Conservation (phyloP, 1,139 yeast species). For the Sugiyamaella paludigena region DNA sequence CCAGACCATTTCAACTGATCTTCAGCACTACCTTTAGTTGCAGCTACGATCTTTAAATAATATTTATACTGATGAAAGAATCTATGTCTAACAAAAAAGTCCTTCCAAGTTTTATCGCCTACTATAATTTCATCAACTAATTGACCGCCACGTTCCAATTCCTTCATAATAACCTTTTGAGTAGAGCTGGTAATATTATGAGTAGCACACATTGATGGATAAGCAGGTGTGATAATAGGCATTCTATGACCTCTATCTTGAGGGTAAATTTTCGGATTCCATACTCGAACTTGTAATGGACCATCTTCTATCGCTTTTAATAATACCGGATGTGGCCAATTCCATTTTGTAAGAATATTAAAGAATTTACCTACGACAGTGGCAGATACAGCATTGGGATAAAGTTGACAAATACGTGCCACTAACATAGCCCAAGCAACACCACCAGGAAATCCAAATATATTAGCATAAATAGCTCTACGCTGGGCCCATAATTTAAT, state of each 20-base stretch:
- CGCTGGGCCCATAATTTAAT: slow-evolving; percentile 96
- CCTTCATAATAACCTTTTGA: slow-evolving; percentile 71
- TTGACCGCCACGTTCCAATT: slow-evolving; percentile 69
- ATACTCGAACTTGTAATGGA: slow-evolving; percentile 89
- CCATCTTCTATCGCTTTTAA: slow-evolving; percentile 94
- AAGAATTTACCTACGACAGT: slow-evolving; percentile 86
- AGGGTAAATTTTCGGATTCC: slow-evolving; percentile 92
- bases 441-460: slow-evolving; percentile 98
- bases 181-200: slow-evolving; percentile 91
- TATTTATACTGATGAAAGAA: slow-evolving; percentile 83
- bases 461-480: slow-evolving; percentile 89
- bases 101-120: slow-evolving; percentile 70
- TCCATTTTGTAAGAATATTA: slow-evolving; percentile 83
- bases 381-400: slow-evolving; percentile 94
- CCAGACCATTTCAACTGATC: slow-evolving; percentile 91
- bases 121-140: slow-evolving; percentile 65
- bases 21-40: slow-evolving; percentile 67
- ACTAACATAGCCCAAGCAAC: slow-evolving; percentile 99
- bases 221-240: slow-evolving; percentile 99
- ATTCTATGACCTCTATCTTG: slow-evolving; percentile 85
- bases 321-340: slow-evolving; percentile 98
- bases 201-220: slow-evolving; percentile 99
- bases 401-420: slow-evolving; percentile 92
- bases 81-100: slow-evolving; percentile 70
- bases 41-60: slow-evolving; percentile 77